Percentiles rank a stretch among this genome's conserved stretches.
phyloP scores from a whole-genome alignment of 345 rosid genomes.

The Eucalyptus fibrosa region DNA sequence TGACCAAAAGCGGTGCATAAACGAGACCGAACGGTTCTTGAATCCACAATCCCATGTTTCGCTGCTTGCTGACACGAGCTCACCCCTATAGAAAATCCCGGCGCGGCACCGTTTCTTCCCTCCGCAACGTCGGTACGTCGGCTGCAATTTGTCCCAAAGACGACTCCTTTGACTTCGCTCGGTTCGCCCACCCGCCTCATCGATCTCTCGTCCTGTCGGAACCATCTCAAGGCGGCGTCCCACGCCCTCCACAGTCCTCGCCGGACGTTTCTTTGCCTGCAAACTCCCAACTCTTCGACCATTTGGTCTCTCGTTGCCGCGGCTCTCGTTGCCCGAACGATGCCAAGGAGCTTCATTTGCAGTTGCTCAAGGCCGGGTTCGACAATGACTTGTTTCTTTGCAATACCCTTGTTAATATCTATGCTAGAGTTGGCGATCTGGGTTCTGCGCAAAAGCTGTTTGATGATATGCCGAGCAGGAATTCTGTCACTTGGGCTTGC shows the following conservation, averaged over 20 bases:
- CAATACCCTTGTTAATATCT: conserved; percentile 55
- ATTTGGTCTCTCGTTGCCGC: conserved; percentile 13
- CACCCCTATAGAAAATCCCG: neutral
- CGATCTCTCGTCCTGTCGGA: conserved; percentile 1
- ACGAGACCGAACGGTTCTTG: neutral
- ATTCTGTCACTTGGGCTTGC: conserved; percentile 71
- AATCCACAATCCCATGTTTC: conserved; percentile 9
- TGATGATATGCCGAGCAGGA: conserved; percentile 64
- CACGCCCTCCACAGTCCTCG: neutral
- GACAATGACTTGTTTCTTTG: conserved; percentile 38
- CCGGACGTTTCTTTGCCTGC: neutral
- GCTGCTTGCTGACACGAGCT: conserved; percentile 1
- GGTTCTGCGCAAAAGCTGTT: conserved; percentile 48
- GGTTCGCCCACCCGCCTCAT: neutral
- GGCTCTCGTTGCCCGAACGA: conserved; percentile 14
- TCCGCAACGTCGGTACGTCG: neutral
- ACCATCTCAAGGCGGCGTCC: neutral
- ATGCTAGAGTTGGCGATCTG: conserved; percentile 26
- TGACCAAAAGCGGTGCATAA: neutral
- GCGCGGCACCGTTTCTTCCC: neutral
- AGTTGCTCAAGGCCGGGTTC: conserved; percentile 35
- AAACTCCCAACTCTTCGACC: conserved; percentile 6
- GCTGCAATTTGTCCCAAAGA: neutral
- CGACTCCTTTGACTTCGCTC: neutral
- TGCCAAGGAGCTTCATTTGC: conserved; percentile 37